A percentile compares a stretch with the other conserved stretches of the same genome.
Conservation (phyloP, 768 basidiomycete genomes). For the Imleria badia region DNA sequence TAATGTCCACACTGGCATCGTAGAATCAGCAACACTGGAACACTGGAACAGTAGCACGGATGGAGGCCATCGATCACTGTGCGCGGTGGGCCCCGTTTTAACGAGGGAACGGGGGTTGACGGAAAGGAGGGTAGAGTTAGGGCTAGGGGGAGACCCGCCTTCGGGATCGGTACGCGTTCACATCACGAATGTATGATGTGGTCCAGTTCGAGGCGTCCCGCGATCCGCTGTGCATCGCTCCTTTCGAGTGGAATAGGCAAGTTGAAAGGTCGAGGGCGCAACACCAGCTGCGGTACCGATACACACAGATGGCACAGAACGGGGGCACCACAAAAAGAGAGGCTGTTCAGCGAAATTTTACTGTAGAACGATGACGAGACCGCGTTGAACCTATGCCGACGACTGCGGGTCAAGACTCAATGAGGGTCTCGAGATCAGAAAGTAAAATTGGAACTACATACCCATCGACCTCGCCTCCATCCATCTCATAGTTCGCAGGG, state of each 20-base stretch:
- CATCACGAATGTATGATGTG: too few relatives aligned
- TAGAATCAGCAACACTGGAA: not conserved
- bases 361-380: not conserved
- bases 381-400: too few relatives aligned
- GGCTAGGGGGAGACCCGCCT: not conserved
- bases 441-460: not conserved
- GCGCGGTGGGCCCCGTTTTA: not conserved
- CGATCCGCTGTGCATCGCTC: not conserved
- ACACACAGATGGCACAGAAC: too few relatives aligned
- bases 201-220: not conserved
- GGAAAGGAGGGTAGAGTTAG: not conserved
- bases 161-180: not conserved
- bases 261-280: not conserved
- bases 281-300: too few relatives aligned
- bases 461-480: not conserved
- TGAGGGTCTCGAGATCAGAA: not conserved
- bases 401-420: not conserved
- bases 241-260: not conserved
- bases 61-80: not conserved
- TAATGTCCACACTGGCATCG: not conserved
- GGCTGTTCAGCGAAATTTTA: too few relatives aligned
- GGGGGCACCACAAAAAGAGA: too few relatives aligned
- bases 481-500: not conserved
- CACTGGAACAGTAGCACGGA: not conserved
- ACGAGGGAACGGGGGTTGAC: not conserved